Conservation (phyloP, 176 grass and related monocot species). For the Dactylis glomerata region DNA sequence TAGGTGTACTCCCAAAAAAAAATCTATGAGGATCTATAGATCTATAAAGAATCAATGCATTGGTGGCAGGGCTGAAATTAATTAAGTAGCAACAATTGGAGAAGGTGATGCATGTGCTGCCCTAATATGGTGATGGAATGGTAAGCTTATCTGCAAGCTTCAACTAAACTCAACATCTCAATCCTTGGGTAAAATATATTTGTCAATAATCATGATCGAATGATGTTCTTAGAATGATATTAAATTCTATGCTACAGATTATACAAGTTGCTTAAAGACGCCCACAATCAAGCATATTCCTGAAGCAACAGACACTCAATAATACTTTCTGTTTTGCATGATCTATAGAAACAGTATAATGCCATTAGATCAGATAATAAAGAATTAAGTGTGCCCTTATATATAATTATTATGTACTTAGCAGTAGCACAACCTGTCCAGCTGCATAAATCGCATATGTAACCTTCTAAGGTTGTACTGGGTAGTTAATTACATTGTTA, state of each 20-base stretch:
- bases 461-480: too few relatives aligned
- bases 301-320: not conserved
- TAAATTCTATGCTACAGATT: not conserved
- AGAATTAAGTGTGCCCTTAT: not conserved
- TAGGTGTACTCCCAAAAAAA: too few relatives aligned
- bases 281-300: not conserved
- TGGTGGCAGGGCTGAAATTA: too few relatives aligned
- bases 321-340: not conserved
- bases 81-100: too few relatives aligned
- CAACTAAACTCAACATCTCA: not conserved
- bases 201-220: not conserved
- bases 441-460: too few relatives aligned
- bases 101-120: too few relatives aligned
- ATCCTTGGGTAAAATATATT: not conserved
- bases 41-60: too few relatives aligned
- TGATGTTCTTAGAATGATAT: not conserved
- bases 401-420: too few relatives aligned
- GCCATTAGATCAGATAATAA: not conserved
- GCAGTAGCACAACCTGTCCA: too few relatives aligned
- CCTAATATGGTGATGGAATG: too few relatives aligned
- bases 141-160: not conserved
- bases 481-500: too few relatives aligned
- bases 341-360: not conserved
- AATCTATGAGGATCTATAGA: too few relatives aligned
- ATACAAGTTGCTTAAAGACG: not conserved